Evolutionary conservation across 306 rosid species (phyloP).

Genomic region (Vicia sativa): DNA sequence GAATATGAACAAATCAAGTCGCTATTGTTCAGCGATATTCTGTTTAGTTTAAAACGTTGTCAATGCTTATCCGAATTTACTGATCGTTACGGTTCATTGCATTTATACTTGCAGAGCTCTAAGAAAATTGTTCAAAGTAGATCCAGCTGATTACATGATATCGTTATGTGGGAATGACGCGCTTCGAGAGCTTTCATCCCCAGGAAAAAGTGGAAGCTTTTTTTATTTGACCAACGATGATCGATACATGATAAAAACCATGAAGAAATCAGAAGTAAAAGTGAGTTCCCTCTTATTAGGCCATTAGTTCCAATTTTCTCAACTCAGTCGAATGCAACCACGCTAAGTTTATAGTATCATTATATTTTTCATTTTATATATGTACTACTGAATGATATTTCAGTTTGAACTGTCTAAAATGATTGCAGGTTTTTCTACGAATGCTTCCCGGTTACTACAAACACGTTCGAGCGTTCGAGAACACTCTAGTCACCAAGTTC

Average conservation of each 20-base stretch:
- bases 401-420: slow-evolving; percentile 44
- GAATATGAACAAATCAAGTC: background rate
- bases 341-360: background rate
- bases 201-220: slow-evolving; percentile 99
- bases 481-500: slow-evolving; percentile 88
- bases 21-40: background rate
- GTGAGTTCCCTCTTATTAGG: slow-evolving; percentile 55
- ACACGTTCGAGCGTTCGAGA: slow-evolving; percentile 85
- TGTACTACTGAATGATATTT: slow-evolving; percentile 40
- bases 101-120: slow-evolving; percentile 72
- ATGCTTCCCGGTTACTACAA: slow-evolving; percentile 98
- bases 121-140: slow-evolving; percentile 91
- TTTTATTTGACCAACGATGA: slow-evolving; percentile 95
- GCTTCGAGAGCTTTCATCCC: slow-evolving; percentile 95
- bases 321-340: background rate
- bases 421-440: slow-evolving; percentile 76
- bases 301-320: slow-evolving; percentile 15
- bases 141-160: slow-evolving; percentile 97
- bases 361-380: background rate
- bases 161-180: slow-evolving; percentile 97
- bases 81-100: slow-evolving; percentile 29
- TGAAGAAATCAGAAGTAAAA: slow-evolving; percentile 93
- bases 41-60: background rate
- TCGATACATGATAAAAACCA: slow-evolving; percentile 97
- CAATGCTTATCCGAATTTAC: slow-evolving; percentile 2